Base-by-base conservation (phyloP, 192 early-diverging fungal species). In the Allomyces arbusculus region DNA sequence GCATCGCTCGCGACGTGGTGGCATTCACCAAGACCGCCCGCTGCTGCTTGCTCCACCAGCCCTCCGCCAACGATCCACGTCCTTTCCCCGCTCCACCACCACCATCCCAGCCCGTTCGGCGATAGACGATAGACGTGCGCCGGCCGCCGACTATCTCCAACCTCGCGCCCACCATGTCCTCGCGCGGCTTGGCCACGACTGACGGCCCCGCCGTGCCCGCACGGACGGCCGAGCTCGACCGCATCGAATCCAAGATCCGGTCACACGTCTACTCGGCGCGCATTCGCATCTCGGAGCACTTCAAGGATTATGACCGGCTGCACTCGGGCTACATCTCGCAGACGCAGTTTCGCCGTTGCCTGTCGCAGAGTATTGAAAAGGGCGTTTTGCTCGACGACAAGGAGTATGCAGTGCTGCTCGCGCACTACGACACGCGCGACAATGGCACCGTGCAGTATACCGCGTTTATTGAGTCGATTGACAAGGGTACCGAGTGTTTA, bases 261-360 rank as follows among this genome's bases (percentile, higher is more conserved):
- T 43, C 23, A 2, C 20, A 44, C 33, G 64, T 65, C 25, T 65
- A 40, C 25, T 28, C 64, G 11, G 26, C 64, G 62, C 72, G 81
- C 61, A 76, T 83, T 61, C 70, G 81, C 23, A 61, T 81, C n/a
- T 58, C 55, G 23, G 81, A 83, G 12, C 66, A 78, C 19, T 81
- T 83, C 67, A 65, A 70, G 45, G 81, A 83, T 65, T 83, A 82
- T 65, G 81, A 83, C 63, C 66, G 67, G 33, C 69, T 81, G 62
- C 50, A 79, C 24, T 72, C 71, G 44, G 78, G 77, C 12, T 79
- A 69, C 26, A 68, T 83, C 23, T 73, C 76, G 10, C 66, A 68
- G 4, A 63, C 71, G 12, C 79, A 81, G 68, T 83, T 83, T 64
- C 61, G 73, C 14, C 50, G 81, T 10, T 78, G 77, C 63, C 40